Percentiles rank a stretch among this genome's conserved stretches.
phyloP scores from a whole-genome alignment of 2,329 filamentous ascomycete species.

The Neobulgaria alba region DNA sequence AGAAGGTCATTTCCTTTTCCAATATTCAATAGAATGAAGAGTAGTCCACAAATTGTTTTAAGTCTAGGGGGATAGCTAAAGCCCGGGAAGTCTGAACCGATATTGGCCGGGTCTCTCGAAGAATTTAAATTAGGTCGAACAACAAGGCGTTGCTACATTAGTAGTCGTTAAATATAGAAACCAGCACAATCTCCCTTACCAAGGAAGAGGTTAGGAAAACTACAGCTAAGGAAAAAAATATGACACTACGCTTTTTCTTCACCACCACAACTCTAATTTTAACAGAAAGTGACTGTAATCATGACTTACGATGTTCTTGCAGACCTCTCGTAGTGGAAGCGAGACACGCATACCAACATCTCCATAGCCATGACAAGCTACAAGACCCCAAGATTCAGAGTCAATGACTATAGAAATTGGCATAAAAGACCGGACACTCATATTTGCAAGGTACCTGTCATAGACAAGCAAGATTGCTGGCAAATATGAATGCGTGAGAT shows the following conservation, averaged over 20 bases:
- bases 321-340: constrained; percentile 89
- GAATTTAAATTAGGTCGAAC: too few species aligned
- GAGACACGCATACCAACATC: constrained; percentile 76
- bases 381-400: constrained; percentile 76
- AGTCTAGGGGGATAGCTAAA: constrained; percentile 74
- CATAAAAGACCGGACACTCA: constrained; percentile 91
- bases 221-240: too few species aligned
- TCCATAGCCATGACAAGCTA: constrained; percentile 79
- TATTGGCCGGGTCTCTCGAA: too few species aligned
- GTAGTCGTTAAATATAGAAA: too few species aligned
- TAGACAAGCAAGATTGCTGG: constrained; percentile 88
- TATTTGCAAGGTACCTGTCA: constrained; percentile 77
- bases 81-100: constrained; percentile 71
- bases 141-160: too few species aligned
- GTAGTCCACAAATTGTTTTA: constrained; percentile 63
- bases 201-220: too few species aligned
- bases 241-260: too few species aligned
- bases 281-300: too few species aligned
- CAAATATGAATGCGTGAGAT: constrained; percentile 64
- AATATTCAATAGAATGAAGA: constrained; percentile 73
- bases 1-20: constrained; percentile 80
- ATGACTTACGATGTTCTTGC: too few species aligned
- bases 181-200: too few species aligned
- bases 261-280: too few species aligned
- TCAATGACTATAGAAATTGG: constrained; percentile 88